Evolutionary conservation across 140 eudicot species (phyloP), one percentile per base, ranked within the genome.

Genomic region (Senecio squalidus): DNA sequence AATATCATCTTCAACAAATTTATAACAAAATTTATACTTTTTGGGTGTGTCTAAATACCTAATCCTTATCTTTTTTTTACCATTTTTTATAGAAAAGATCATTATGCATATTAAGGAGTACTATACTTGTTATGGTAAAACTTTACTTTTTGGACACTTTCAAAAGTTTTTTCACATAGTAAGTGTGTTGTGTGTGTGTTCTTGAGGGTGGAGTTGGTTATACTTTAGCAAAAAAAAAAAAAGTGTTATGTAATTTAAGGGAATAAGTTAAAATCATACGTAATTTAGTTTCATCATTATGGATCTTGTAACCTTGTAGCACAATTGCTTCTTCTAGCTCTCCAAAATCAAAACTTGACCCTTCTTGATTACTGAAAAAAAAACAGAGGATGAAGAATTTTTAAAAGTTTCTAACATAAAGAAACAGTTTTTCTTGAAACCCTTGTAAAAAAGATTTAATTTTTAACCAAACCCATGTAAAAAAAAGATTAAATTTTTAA

Each of bases 321-420:
- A 64, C 93, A 62, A 92, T 81, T 33, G 96, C 98, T 68, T 92
- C 93, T 58, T 92, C 96, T 31, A 92, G 84, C 78, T 82, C 98
- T 36, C 95, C 93, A 75, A 87, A 92, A 82, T 84, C 93, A 73
- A 87, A 87, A 62, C 78, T 58, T 21, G 89, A 43, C 54, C 95
- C 92, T 81, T 83, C 95, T 84, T 62, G 95, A 73, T 84, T 84
- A 28, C 98, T 79, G 43, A 49, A 28, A 53, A 66, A 64, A 31
- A 21, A 21, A 22, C 10, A 22, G 40, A 66, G 55, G 27, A 75
- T 59, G 63, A 60, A 38, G 62, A 65, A 64, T 44, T 78, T 48
- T 20, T 10, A 26, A 2, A 13, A 24, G 3, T 36, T 68, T 4
- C 13, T 9, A 55, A 15, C 30, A 41, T 15, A 55, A 57, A 30